Percentiles rank a stretch among this genome's conserved stretches.
Evolutionary conservation across 441 rosid genomes (phyloP).

Genomic region (Euphorbia celastroides): DNA sequence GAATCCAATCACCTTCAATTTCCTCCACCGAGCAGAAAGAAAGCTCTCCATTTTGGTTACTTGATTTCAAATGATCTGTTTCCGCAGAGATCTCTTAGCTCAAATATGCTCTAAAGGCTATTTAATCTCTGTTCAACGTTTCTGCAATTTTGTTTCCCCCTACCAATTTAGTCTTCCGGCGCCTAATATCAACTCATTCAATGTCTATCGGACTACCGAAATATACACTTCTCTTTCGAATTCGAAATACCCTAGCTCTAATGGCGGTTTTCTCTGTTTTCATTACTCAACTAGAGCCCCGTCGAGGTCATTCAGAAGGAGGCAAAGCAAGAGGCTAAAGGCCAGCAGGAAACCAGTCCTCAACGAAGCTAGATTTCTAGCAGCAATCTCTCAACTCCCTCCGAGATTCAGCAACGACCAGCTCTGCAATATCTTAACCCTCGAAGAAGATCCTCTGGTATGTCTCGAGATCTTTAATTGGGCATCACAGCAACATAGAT

Average conservation of each 20-base stretch:
- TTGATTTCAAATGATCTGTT: slow-evolving; percentile 19
- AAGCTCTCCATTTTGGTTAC: slow-evolving; percentile 2
- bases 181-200: neutral
- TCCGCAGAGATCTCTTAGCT: neutral
- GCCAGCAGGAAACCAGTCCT: slow-evolving; percentile 43
- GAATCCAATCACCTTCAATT: too few species aligned
- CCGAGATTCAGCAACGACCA: slow-evolving; percentile 73
- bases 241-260: neutral
- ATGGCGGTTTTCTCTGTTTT: slow-evolving; percentile 18
- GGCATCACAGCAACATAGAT: slow-evolving; percentile 79
- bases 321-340: slow-evolving; percentile 54
- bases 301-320: slow-evolving; percentile 56
- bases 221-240: neutral
- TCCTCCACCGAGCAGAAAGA: too few species aligned
- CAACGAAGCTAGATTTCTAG: slow-evolving; percentile 43
- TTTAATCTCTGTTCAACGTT: slow-evolving; percentile 11
- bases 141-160: slow-evolving; percentile 1
- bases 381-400: slow-evolving; percentile 46
- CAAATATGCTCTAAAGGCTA: too few species aligned
- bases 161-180: neutral
- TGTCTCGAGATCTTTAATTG: slow-evolving; percentile 80
- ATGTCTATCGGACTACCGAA: slow-evolving; percentile 11
- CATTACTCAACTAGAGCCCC: slow-evolving; percentile 43
- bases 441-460: slow-evolving; percentile 60
- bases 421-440: slow-evolving; percentile 44